Base-by-base conservation (phyloP, 306 rosid genomes). In the Corylus heterophylla region DNA sequence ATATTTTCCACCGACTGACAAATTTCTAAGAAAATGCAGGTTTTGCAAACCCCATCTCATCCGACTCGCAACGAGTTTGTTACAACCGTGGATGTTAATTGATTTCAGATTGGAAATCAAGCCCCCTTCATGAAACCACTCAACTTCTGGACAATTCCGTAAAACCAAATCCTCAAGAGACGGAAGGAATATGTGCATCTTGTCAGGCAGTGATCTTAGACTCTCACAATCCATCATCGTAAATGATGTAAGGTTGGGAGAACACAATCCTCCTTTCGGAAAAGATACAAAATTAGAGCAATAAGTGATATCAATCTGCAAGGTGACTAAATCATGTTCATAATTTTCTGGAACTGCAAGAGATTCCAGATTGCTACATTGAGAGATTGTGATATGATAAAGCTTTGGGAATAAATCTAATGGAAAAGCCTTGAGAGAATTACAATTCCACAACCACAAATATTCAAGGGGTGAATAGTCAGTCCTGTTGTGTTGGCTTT, bases 271-370 rank as follows among this genome's bases (percentile, higher is more conserved):
- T 51, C 17, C 54, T 2, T n/a, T 35, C 0, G 51, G 74, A 37
- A 76, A 52, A 31, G 74, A 66, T 35, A 66, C 51, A 54, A 82
- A 82, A 52, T 73, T 78, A 64, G 8, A 39, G 31, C 82, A 68
- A 69, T 14, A 8, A 35, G 39, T 2, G 69, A 37, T 12, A 56
- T 20, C 51, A 1, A 81, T 77, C 2, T 63, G 27, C 12, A 20
- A 64, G 54, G 50, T 71, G 51, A 29, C 50, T 64, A 45, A 76
- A 50, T 49, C 8, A 0, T n/a, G 25, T 14, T 37, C 18, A n/a
- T 20, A 59, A 6, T 42, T 5, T 39, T 35, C 25, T 51, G n/a
- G 16, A 4, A 27, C 9, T 0, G 49, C 37, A 29, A 76, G 35
- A 5, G 20, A 27, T 48, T 63, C 73, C 4, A 63, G 63, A 49